Base-by-base conservation (phyloP, 2,329 filamentous ascomycete genomes). In the Mollisiaceae sp. region DNA sequence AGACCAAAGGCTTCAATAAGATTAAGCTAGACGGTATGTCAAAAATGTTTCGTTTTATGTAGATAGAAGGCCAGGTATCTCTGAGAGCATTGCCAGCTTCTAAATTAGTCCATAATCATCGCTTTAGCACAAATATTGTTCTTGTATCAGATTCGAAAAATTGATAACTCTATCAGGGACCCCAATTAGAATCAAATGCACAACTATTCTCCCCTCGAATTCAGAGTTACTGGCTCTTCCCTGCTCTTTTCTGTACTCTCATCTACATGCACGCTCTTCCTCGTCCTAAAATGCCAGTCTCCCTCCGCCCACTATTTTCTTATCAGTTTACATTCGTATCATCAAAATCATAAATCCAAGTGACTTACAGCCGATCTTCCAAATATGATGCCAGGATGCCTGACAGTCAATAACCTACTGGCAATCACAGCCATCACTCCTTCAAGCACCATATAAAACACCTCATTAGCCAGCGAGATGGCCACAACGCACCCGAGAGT, bases 401-500 rank as follows among this genome's bases (percentile, higher is more conserved):
- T 68, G 20, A 73, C 27, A 24, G 74, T 77, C 56, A 78, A 61
- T 5, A 64, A 47, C 5, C 75, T 24, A 14, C 67, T 66, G 1
- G 76, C 76, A 4, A 76, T 20, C 32, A 71, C 67, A 35, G 77
- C 72, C 75, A 78, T 76, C 2, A 72, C 60, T 9, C 79, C 79
- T 73, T 83, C 82, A n/a, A 83, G 71, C 1, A 74, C 76, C 68
- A 83, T 80, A 67, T 82, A 83, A 4, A 77, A 71, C 0, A 73
- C 74, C 70, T 83, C 73, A 54, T 82, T 73, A n/a, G 62, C 75
- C 75, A 62, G 85, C 82, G 64, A 88, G 72, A n/a, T 77, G 70
- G 1, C 84, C 83, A 12, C 69, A 83, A 88, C 2, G 85, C 85
- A 36, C 82, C 78, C 60, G 79, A 81, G 65, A 88, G 73, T 76